Evolutionary conservation across 495 filamentous ascomycete species (phyloP).

Genomic region (Rhizodiscina lignyota): DNA sequence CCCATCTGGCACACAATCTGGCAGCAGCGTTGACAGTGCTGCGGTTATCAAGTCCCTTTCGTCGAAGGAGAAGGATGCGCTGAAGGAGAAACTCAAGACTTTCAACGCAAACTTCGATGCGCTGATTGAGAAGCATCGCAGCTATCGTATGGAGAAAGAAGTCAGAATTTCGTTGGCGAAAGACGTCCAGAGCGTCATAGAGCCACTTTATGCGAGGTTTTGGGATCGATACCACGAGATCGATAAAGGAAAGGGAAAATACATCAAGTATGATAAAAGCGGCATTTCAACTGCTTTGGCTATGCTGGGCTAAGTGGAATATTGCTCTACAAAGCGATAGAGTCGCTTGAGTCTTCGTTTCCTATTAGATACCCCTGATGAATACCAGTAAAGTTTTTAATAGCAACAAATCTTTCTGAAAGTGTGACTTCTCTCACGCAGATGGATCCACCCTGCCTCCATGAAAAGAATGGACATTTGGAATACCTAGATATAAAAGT

Average conservation of each 20-base stretch:
- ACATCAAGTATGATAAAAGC: constrained; percentile 88
- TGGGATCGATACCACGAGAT: constrained; percentile 97
- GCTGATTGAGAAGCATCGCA: constrained; percentile 63
- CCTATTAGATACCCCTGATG: too few species aligned
- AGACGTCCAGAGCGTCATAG: constrained; percentile 76
- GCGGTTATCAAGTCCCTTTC: constrained; percentile 67
- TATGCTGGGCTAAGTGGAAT: constrained; percentile 11
- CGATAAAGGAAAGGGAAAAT: constrained; percentile 92
- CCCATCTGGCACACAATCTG: constrained; percentile 37
- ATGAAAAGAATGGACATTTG: too few species aligned
- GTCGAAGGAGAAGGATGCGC: constrained; percentile 82
- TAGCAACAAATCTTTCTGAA: too few species aligned
- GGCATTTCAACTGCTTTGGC: constrained; percentile 18
- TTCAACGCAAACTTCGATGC: constrained; percentile 92
- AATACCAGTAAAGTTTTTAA: too few species aligned
- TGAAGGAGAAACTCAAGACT: constrained; percentile 86
- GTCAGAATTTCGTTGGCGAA: constrained; percentile 59
- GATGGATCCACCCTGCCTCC: too few species aligned
- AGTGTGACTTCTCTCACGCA: too few species aligned
- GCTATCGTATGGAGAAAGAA: constrained; percentile 66
- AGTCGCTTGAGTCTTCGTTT: too few species aligned
- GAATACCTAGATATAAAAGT: too few species aligned
- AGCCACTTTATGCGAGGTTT: constrained; percentile 87
- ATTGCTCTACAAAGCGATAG: too few species aligned
- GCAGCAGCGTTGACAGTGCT: constrained; percentile 49